These are phyloP conservation scores for Rhodotorula sp. DNA, from an alignment of 1,284 basidiomycete genomes.

Conservation along the genomic window DNA sequence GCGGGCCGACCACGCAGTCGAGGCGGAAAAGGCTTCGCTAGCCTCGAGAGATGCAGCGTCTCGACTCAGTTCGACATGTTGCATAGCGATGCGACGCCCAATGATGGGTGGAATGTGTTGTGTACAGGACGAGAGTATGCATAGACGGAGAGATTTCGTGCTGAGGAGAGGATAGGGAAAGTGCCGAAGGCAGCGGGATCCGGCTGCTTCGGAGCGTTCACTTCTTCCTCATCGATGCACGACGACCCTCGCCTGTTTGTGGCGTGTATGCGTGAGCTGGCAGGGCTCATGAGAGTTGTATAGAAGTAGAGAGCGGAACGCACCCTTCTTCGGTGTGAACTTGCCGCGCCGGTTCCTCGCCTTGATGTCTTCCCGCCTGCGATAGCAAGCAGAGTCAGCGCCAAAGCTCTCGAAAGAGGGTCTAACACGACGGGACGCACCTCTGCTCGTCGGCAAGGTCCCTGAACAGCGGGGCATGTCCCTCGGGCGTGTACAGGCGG, in stretches of 20 bases:
- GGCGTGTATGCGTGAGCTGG: neutral
- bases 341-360: constrained; percentile 38
- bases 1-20: no score
- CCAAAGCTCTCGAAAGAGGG: no score
- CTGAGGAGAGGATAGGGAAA: neutral
- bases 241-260: constrained; percentile 34
- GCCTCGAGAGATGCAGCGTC: neutral
- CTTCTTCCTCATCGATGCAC: constrained; percentile 41
- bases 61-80: neutral
- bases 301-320: neutral
- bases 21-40: neutral
- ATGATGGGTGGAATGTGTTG: neutral
- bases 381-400: neutral
- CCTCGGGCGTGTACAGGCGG: neutral
- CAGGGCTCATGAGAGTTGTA: no score
- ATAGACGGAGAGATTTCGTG: no score
- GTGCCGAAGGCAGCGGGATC: neutral
- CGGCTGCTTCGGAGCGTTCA: neutral
- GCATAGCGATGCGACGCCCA: no score
- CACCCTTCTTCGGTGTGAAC: constrained; percentile 42
- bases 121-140: neutral
- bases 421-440: constrained; percentile 11
- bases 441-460: constrained; percentile 36
- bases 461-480: neutral
- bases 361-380: constrained; percentile 37